Conservation (phyloP, 805 yeast genomes). For the Brettanomyces custersianus region DNA sequence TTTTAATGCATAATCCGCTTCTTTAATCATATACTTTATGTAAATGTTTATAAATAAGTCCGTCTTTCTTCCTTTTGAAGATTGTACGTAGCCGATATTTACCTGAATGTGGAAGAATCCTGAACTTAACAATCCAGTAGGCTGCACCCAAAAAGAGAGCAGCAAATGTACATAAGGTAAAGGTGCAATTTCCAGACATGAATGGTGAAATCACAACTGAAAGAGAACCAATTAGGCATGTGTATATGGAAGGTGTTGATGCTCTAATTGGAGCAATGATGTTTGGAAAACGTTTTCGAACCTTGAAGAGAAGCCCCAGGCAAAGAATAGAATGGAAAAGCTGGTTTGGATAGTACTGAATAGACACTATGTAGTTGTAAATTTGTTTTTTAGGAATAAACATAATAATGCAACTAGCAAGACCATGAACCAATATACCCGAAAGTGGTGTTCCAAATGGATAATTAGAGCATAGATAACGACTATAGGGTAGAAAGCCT, state of each 20-base stretch:
- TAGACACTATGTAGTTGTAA: slow-evolving; percentile 33
- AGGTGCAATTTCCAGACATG: slow-evolving; percentile 26
- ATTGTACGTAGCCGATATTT: slow-evolving; percentile 8
- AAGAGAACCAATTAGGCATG: slow-evolving; percentile 35
- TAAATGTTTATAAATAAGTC: slow-evolving; percentile 12
- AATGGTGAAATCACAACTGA: slow-evolving; percentile 43
- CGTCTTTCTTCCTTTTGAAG: slow-evolving; percentile 12
- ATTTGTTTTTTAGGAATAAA: slow-evolving; percentile 12
- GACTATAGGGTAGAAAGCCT: slow-evolving; percentile 43
- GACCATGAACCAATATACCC: slow-evolving; percentile 17
- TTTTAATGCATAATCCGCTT: not conserved
- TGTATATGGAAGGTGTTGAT: slow-evolving; percentile 22
- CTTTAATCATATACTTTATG: slow-evolving; percentile 13
- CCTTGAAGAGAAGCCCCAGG: slow-evolving; percentile 14
- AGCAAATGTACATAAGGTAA: slow-evolving; percentile 17
- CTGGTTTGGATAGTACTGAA: slow-evolving; percentile 40
- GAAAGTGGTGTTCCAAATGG: slow-evolving; percentile 45
- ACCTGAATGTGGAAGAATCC: slow-evolving; percentile 11
- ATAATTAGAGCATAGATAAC: slow-evolving; percentile 43
- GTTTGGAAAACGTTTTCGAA: slow-evolving; percentile 15
- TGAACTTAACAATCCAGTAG: slow-evolving; percentile 14
- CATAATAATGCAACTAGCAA: slow-evolving; percentile 14
- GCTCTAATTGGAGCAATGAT: slow-evolving; percentile 19
- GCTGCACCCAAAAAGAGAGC: slow-evolving; percentile 13
- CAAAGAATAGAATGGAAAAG: slow-evolving; percentile 25